A percentile compares a stretch with the other conserved stretches of the same genome.
These are phyloP conservation scores for Globisporangium spinosum DNA, from an alignment of 352 stramenopile species.

Conservation along the genomic window DNA sequence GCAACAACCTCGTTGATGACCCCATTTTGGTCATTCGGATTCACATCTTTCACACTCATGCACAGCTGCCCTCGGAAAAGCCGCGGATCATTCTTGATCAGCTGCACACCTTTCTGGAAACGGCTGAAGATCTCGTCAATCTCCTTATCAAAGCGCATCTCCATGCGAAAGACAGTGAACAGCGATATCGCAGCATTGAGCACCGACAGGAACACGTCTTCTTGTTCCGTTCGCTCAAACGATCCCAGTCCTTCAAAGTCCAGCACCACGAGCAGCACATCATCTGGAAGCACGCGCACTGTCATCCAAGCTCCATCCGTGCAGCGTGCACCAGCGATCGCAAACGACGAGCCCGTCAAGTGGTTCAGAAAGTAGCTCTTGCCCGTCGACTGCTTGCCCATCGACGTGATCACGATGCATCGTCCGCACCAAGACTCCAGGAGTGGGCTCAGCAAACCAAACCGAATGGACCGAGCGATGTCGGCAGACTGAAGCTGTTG, in stretches of 20 bases:
- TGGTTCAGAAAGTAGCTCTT: conserved; percentile 84
- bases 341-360: conserved; percentile 68
- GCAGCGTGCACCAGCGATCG: conserved; percentile 55
- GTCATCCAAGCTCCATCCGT: conserved; percentile 71
- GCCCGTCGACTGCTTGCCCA: conserved; percentile 55
- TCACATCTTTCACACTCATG: conserved; percentile 77
- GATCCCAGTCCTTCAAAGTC: conserved; percentile 78
- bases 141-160: conserved; percentile 78
- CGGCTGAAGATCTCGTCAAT: conserved; percentile 62
- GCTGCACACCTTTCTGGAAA: conserved; percentile 62
- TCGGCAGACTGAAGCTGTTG: conserved; percentile 23
- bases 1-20: too few relatives aligned
- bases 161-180: conserved; percentile 73
- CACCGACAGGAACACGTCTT: conserved; percentile 72
- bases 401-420: conserved; percentile 16
- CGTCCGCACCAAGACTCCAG: conserved; percentile 16
- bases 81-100: conserved; percentile 57
- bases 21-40: conserved; percentile 18
- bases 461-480: conserved; percentile 36
- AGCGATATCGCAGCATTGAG: conserved; percentile 68
- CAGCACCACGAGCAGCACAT: conserved; percentile 61
- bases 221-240: conserved; percentile 69
- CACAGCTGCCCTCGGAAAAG: conserved; percentile 59
- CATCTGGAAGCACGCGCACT: conserved; percentile 31
- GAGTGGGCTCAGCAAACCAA: conserved; percentile 17